phyloP scores from a whole-genome alignment of 179 eudicot species.

The Beta lomatogona region DNA sequence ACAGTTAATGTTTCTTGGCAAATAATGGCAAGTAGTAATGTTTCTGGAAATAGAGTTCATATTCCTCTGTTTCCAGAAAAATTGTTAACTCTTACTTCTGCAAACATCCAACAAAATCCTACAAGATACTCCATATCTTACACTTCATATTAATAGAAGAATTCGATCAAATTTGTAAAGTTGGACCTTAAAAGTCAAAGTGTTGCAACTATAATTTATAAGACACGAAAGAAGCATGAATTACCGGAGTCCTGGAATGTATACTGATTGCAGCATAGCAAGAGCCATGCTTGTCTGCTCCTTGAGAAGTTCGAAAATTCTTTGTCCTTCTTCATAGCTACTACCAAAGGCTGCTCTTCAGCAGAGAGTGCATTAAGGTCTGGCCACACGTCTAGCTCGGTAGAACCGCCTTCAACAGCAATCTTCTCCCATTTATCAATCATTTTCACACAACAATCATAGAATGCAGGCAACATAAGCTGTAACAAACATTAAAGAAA shows the following conservation, averaged over 20 bases:
- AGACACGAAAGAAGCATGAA: not conserved
- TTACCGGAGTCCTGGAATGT: slow-evolving; percentile 34
- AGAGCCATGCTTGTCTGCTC: slow-evolving; percentile 23
- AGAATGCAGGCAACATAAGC: slow-evolving; percentile 41
- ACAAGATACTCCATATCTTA: too few species aligned
- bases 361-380: slow-evolving; percentile 24
- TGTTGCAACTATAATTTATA: not conserved
- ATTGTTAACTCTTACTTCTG: too few species aligned
- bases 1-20: too few species aligned
- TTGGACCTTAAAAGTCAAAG: too few species aligned
- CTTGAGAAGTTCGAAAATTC: slow-evolving; percentile 29
- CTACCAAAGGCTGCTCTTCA: slow-evolving; percentile 43
- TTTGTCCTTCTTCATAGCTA: slow-evolving; percentile 31
- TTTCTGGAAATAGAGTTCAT: not conserved
- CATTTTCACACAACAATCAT: slow-evolving; percentile 31
- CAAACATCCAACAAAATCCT: too few species aligned
- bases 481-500: slow-evolving; percentile 10
- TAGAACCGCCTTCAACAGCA: slow-evolving; percentile 10
- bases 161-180: too few species aligned
- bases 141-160: too few species aligned
- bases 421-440: slow-evolving; percentile 27
- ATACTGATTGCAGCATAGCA: slow-evolving; percentile 21
- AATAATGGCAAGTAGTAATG: not conserved
- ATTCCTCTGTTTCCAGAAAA: too few species aligned
- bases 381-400: slow-evolving; percentile 28